These are phyloP conservation scores for Pythium folliculosum DNA, from an alignment of 352 stramenopile genomes.

Conservation along the genomic window DNA sequence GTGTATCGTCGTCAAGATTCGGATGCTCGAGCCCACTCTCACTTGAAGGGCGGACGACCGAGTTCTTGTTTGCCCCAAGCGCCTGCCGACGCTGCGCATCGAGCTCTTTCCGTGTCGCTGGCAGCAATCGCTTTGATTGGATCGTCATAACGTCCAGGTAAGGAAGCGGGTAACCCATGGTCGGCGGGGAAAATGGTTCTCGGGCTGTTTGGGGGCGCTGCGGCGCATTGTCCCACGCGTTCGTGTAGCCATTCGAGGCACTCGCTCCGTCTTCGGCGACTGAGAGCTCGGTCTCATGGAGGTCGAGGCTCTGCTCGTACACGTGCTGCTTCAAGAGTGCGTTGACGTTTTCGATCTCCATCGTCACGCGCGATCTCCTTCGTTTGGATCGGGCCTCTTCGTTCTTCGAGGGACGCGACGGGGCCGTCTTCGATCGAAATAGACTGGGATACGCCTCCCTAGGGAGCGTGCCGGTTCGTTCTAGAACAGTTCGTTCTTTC, in stretches of 20 bases:
- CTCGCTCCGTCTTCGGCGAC: background rate
- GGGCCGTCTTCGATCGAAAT: background rate
- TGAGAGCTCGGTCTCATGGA: background rate
- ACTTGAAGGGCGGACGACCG: background rate
- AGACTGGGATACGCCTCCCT: background rate
- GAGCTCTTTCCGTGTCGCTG: slow-evolving; percentile 38
- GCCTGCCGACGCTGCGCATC: slow-evolving; percentile 15
- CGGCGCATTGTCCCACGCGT: background rate
- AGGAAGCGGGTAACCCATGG: slow-evolving; percentile 35
- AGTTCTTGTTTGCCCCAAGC: background rate
- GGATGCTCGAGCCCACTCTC: background rate
- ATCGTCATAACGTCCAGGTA: slow-evolving; percentile 70
- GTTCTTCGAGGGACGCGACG: background rate
- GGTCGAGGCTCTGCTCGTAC: slow-evolving; percentile 2
- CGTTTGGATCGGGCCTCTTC: background rate
- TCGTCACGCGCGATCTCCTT: background rate
- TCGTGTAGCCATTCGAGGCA: background rate
- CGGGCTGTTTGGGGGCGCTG: background rate
- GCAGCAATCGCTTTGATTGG: slow-evolving; percentile 57
- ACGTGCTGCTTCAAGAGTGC: slow-evolving; percentile 5
- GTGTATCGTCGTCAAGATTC: background rate
- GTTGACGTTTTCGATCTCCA: slow-evolving; percentile 13
- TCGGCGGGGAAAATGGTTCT: slow-evolving; percentile 23
- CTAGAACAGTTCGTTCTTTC: background rate
- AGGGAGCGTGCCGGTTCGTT: background rate